These are phyloP conservation scores for Mycena leptocephala DNA, from an alignment of 768 basidiomycete genomes.

Conservation along the genomic window DNA sequence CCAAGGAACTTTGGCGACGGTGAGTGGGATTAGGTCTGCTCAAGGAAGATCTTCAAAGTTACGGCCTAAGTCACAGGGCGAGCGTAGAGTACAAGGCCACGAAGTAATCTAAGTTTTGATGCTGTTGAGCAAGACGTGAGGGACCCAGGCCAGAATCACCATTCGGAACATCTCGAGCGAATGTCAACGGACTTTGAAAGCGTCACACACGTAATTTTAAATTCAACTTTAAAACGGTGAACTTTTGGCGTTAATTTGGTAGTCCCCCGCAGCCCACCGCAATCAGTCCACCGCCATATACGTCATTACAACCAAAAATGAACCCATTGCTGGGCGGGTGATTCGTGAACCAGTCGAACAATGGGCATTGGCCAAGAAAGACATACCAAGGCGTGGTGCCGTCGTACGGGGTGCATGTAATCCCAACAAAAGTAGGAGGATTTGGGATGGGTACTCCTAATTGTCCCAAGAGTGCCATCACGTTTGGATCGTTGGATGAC, in stretches of 20 bases:
- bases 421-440: neutral
- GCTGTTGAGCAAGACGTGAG: too few relatives aligned
- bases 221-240: neutral
- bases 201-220: neutral
- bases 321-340: neutral
- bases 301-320: neutral
- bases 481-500: neutral
- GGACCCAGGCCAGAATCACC: neutral
- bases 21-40: too few relatives aligned
- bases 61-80: too few relatives aligned
- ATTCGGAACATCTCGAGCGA: neutral
- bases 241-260: neutral
- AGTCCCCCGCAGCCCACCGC: neutral
- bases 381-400: neutral
- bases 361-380: neutral
- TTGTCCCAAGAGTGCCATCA: neutral
- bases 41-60: too few relatives aligned
- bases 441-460: neutral
- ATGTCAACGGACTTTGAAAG: neutral
- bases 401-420: neutral
- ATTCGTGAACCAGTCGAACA: neutral
- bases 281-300: neutral
- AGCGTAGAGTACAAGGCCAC: too few relatives aligned
- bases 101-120: too few relatives aligned
- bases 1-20: too few relatives aligned